A percentile compares a stretch with the other conserved stretches of the same genome.
These are phyloP conservation scores for Pisolithus marmoratus DNA, from an alignment of 768 basidiomycete species.

Conservation along the genomic window DNA sequence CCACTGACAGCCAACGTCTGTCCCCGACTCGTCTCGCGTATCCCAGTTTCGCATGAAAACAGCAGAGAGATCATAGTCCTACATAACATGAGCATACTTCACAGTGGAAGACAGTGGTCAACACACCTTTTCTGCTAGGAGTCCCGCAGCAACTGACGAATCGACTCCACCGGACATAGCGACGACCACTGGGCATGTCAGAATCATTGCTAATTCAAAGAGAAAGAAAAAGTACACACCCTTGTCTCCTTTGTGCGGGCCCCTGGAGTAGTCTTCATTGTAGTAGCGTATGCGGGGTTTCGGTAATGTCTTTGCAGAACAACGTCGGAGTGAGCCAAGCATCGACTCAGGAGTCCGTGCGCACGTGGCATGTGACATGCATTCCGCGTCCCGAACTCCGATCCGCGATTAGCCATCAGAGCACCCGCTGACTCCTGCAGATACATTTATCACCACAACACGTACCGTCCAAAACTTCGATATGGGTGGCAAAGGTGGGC, in stretches of 20 bases:
- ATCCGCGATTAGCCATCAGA: neutral
- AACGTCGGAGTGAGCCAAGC: conserved; percentile 7
- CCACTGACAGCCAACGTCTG: conserved; percentile 90
- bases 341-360: neutral
- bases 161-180: conserved; percentile 97
- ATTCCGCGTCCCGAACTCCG: neutral
- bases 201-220: neutral
- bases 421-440: too few species aligned
- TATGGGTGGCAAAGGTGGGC: neutral
- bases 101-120: neutral
- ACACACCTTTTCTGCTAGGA: conserved; percentile 62
- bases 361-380: conserved; percentile 1
- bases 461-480: neutral
- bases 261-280: conserved; percentile 10
- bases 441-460: too few species aligned
- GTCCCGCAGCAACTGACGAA: conserved; percentile 79
- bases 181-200: conserved; percentile 57
- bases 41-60: conserved; percentile 98
- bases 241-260: conserved; percentile 25
- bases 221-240: conserved; percentile 7
- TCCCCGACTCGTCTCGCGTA: conserved; percentile 71
- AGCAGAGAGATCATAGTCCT: conserved; percentile 82
- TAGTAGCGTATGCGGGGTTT: conserved; percentile 4
- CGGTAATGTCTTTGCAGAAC: neutral
- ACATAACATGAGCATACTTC: neutral